Base-by-base conservation (phyloP, 1,284 basidiomycete genomes). In the Cryptococcus sp. region DNA sequence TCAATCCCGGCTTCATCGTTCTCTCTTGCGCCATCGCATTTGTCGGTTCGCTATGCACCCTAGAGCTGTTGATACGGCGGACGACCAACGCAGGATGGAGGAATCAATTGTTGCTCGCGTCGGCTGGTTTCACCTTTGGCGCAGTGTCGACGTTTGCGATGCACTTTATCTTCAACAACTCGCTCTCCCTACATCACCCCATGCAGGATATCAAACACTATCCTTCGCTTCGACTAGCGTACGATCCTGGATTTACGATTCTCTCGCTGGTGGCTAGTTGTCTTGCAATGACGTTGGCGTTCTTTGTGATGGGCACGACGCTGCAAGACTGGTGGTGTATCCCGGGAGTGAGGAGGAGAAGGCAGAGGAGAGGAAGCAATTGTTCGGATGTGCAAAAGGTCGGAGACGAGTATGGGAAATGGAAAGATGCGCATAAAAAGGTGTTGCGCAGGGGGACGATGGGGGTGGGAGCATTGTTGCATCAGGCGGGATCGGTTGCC, bases 111-210 rank as follows among this genome's bases (percentile, higher is more conserved):
- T 66, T 76, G 5, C 62, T 76, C 1, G 48, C 71, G 7, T 60
- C 66, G 1, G 74, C 74, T 0, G 75, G 74, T 2, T 57, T 73
- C 23, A 71, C 71, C 32, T 76, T 76, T 46, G 75, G 75, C 10
- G 64, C 67, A 5, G 73, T 75, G 3, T 74, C 74, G 19, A 74
- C 73, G 7, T 76, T 74, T 45, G 68, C 68, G 46, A 73, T 74
- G 71, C 72, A 74, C 53, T 74, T 74, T 54, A 60, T 75, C 55
- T 74, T 74, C 47, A 76, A 76, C 63, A 73, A 74, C 49, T 61
- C 72, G 5, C 60, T 76, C 9, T 64, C 67, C 0, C 62, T 76
- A 1, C 64, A 68, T 36, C 64, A 69, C 44, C 69, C 73, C 2
- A 48, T 55, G 18, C 48, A 62, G 25, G 43, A 47, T n/a, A 41